Evolutionary conservation across 495 filamentous ascomycete genomes (phyloP).

Genomic region (Sordaria brevicollis): DNA sequence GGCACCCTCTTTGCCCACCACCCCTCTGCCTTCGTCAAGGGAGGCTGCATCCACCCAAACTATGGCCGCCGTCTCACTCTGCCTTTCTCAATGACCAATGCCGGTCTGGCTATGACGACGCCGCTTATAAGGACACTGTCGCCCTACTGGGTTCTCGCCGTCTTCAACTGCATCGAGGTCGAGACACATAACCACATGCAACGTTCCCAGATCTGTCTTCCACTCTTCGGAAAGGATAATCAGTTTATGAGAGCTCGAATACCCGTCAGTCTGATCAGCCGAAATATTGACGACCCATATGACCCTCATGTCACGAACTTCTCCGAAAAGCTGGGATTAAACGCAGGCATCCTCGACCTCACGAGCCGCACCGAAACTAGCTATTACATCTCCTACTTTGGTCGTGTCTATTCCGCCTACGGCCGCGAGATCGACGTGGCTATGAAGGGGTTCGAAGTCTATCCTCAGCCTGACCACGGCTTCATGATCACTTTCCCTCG

Average conservation of each 20-base stretch:
- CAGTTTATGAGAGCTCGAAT: constrained; percentile 14
- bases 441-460: constrained; percentile 13
- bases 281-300: neutral
- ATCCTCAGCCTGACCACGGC: neutral
- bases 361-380: constrained; percentile 4
- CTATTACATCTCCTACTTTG: constrained; percentile 16
- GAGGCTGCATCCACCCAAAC: constrained; percentile 5
- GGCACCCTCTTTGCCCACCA: constrained; percentile 14
- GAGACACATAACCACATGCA: neutral
- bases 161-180: constrained; percentile 17
- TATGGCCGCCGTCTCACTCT: constrained; percentile 6
- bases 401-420: constrained; percentile 12
- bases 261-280: constrained; percentile 11
- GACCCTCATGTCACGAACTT: neutral
- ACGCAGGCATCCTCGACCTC: constrained; percentile 10
- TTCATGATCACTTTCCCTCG: constrained; percentile 18
- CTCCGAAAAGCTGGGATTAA: neutral
- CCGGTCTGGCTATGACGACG: constrained; percentile 14
- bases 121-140: constrained; percentile 17
- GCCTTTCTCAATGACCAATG: constrained; percentile 17
- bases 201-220: constrained; percentile 10
- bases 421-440: constrained; percentile 17
- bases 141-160: constrained; percentile 18
- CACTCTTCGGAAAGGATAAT: constrained; percentile 17
- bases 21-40: constrained; percentile 3